Percentiles rank a stretch among this genome's conserved stretches.
Conservation (phyloP, 768 basidiomycete genomes). For the Suillus lakei region DNA sequence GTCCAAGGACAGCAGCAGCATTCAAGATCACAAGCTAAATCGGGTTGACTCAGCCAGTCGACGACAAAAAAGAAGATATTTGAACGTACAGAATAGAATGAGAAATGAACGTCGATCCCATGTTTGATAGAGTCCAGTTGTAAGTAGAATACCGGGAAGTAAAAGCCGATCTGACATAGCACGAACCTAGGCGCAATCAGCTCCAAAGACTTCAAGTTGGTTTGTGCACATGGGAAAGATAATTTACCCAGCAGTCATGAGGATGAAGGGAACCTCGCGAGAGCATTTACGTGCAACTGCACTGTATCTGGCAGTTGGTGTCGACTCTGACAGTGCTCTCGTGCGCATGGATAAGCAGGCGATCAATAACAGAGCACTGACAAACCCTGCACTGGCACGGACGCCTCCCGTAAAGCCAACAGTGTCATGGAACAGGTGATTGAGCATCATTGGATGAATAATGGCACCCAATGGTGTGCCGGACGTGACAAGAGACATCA, state of each 20-base stretch:
- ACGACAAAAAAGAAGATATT: background rate
- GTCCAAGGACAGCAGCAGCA: slow-evolving; percentile 51
- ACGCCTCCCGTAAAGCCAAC: slow-evolving; percentile 50
- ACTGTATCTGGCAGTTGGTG: slow-evolving; percentile 17
- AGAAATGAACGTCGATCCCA: slow-evolving; percentile 46
- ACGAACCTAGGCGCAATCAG: slow-evolving; percentile 19
- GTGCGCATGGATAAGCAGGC: slow-evolving; percentile 45
- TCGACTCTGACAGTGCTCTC: slow-evolving; percentile 36
- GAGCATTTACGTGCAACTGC: slow-evolving; percentile 27
- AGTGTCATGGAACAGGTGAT: slow-evolving; percentile 44
- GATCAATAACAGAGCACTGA: slow-evolving; percentile 40
- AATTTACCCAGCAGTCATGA: slow-evolving; percentile 29
- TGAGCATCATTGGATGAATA: slow-evolving; percentile 65
- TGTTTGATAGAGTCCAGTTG: slow-evolving; percentile 59
- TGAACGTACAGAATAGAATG: slow-evolving; percentile 56
- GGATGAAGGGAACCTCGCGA: slow-evolving; percentile 26
- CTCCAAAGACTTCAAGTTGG: no score
- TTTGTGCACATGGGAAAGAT: background rate
- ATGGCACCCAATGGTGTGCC: slow-evolving; percentile 59
- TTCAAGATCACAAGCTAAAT: slow-evolving; percentile 57
- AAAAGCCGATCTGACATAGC: slow-evolving; percentile 21
- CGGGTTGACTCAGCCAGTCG: background rate
- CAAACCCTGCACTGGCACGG: slow-evolving; percentile 43
- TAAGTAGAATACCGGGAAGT: slow-evolving; percentile 60
- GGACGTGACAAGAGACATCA: slow-evolving; percentile 50